Percentiles rank a stretch among this genome's conserved stretches.
Conservation (phyloP, 2,329 filamentous ascomycete genomes). For the Phialophora expanda region DNA sequence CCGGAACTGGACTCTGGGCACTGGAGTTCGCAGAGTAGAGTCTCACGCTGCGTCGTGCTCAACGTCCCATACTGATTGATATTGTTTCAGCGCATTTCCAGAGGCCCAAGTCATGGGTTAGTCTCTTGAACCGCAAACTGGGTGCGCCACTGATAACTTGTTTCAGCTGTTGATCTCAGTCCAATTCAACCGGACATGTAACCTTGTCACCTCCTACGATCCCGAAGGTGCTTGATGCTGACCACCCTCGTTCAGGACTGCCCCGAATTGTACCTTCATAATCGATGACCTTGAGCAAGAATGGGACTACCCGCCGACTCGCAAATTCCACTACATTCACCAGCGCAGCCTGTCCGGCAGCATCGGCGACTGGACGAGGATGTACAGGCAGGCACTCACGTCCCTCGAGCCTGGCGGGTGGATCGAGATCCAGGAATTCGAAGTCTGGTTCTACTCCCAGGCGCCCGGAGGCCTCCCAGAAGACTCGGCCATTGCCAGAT, state of each 20-base stretch:
- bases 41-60: not conserved
- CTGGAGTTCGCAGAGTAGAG: constrained; percentile 40
- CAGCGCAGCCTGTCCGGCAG: constrained; percentile 44
- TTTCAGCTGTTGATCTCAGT: constrained; percentile 35
- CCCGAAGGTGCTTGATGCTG: not conserved
- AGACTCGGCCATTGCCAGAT: constrained; percentile 27
- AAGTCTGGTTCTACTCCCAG: constrained; percentile 38
- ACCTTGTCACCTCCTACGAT: not conserved
- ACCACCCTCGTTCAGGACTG: constrained; percentile 24
- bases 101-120: constrained; percentile 2
- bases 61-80: not conserved
- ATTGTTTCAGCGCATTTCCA: constrained; percentile 1
- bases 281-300: constrained; percentile 42
- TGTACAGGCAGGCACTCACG: constrained; percentile 38
- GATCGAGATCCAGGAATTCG: constrained; percentile 49
- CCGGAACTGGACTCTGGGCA: constrained; percentile 36
- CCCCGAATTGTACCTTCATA: constrained; percentile 43
- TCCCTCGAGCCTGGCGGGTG: constrained; percentile 44
- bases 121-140: constrained; percentile 3
- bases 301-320: constrained; percentile 44
- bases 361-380: constrained; percentile 47
- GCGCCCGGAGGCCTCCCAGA: constrained; percentile 4
- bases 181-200: constrained; percentile 29
- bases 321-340: constrained; percentile 41
- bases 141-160: constrained; percentile 14